phyloP scores from a whole-genome alignment of 768 basidiomycete genomes.

The Auricularia heimuer region DNA sequence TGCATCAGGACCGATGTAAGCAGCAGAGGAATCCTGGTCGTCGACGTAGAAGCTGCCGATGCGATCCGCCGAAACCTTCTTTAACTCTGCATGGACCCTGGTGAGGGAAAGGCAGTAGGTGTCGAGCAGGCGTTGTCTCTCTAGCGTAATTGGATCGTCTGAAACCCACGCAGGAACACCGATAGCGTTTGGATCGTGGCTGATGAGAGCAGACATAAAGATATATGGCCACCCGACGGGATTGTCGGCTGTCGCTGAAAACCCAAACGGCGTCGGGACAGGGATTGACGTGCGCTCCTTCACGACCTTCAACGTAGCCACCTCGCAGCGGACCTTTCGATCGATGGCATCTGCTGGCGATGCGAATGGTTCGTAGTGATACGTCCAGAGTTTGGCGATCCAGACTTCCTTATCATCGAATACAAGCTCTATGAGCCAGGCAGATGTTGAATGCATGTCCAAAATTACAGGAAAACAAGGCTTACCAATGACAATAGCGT shows the following conservation, averaged over 20 bases:
- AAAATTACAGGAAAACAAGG: no score
- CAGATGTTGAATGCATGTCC: no score
- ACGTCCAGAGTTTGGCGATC: not conserved
- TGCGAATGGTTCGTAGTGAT: not conserved
- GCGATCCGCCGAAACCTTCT: not conserved
- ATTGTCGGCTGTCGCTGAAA: not conserved
- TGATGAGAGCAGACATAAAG: not conserved
- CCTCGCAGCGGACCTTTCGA: slow-evolving; percentile 5
- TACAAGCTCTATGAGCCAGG: not conserved
- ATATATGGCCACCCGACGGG: not conserved
- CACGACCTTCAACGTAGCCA: slow-evolving; percentile 18
- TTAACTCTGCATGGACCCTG: not conserved
- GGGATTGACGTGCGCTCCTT: slow-evolving; percentile 13
- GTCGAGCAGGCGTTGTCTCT: not conserved
- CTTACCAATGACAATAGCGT: no score
- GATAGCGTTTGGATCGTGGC: not conserved
- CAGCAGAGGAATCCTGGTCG: not conserved
- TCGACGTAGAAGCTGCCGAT: not conserved
- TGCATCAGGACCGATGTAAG: not conserved
- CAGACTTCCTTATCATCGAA: not conserved
- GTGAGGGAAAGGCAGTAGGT: not conserved
- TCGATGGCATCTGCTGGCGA: not conserved
- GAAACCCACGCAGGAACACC: not conserved
- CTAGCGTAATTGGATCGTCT: not conserved
- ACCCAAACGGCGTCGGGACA: slow-evolving; percentile 12